Base-by-base conservation (phyloP, 2,329 filamentous ascomycete species). In the Diplodia corticola region DNA sequence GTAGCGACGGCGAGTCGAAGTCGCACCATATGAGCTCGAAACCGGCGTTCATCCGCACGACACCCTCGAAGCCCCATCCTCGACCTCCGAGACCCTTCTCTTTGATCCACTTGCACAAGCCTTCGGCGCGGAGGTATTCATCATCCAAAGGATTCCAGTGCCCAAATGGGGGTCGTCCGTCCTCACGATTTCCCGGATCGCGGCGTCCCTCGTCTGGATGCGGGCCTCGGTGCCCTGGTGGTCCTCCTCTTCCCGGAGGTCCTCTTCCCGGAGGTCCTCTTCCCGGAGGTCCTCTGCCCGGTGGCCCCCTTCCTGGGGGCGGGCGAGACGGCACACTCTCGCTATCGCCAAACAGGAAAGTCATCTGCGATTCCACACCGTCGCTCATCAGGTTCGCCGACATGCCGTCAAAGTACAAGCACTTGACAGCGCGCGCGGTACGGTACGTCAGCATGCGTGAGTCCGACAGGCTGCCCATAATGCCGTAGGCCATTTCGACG, bases 21-120 rank as follows among this genome's bases (percentile, higher is more conserved):
- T 84, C 77, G 69, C 82, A 84, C 82, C 82, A 83, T n/a, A 84
- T 82, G 70, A 83, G 73, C 72, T 84, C 82, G 67, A 84, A 84
- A 4, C 81, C 82, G 13, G 82, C 80, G 69, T 84, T 83, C 82
- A 84, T 84, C 66, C 82, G 76, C 49, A 84, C 79, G 40, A 84
- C 73, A 1, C 80, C 82, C 69, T 85, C 83, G 35, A 81, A 79
- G 44, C 81, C 82, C 82, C 80, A 84, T 5, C 80, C 81, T 9
- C 69, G 67, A 1, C 81, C 81, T 5, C 82, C 77, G 15, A 84
- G 75, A 0, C 77, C 74, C 3, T 75, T 71, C 9, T 74, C 71
- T 28, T 69, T 69, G 7, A 83, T 73, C 81, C 82, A 84, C 26
- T 80, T 72, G 68, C 83, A 85, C 44, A 85, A 72, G 4, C 80